Base-by-base conservation (phyloP, 495 filamentous ascomycete genomes). In the Lasiosphaeria miniovina region DNA sequence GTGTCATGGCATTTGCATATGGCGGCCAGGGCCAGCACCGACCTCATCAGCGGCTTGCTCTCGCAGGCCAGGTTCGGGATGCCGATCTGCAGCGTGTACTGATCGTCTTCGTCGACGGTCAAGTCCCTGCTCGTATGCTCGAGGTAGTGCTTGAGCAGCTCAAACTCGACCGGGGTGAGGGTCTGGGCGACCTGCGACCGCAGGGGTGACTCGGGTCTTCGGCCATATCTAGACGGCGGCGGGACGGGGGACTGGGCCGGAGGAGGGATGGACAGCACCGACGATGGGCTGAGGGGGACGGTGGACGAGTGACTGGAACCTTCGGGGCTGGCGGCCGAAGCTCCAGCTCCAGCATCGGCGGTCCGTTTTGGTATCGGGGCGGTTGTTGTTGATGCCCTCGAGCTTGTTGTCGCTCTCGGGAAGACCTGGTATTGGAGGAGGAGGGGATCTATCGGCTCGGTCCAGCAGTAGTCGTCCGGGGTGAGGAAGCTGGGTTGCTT, bases 31-130 rank as follows among this genome's bases (percentile, higher is more conserved):
- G 74, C 73, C 17, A 77, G 64, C 35, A 77, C 63, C 0, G 76
- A 79, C 32, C 64, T 68, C 75, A 79, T 76, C 4, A 79, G 71
- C 6, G 65, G 63, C 34, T 67, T 70, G 68, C 73, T 69, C 32
- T 71, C 63, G 59, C 72, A 74, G 2, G 75, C 76, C n/a, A 79
- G 61, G 55, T 68, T 71, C 1, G 75, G 75, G 33, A 79, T 75
- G 9, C 75, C 71, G 17, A 77, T 60, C n/a, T 75, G 71, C 0
- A 79, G 61, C 6, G 72, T 66, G 57, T 76, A 73, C 49, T 71
- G 71, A 48, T 77, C 75, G 0, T 71, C 61, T 14, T 68, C 46
- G 49, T 73, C 71, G 15, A 74, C 60, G 0, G 73, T 70, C 11
- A 65, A 52, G n/a, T 68, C 68, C 43, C 56, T 71, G 61, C 76